These are phyloP conservation scores for Podila minutissima DNA, from an alignment of 192 early-diverging fungal species.

Conservation along the genomic window DNA sequence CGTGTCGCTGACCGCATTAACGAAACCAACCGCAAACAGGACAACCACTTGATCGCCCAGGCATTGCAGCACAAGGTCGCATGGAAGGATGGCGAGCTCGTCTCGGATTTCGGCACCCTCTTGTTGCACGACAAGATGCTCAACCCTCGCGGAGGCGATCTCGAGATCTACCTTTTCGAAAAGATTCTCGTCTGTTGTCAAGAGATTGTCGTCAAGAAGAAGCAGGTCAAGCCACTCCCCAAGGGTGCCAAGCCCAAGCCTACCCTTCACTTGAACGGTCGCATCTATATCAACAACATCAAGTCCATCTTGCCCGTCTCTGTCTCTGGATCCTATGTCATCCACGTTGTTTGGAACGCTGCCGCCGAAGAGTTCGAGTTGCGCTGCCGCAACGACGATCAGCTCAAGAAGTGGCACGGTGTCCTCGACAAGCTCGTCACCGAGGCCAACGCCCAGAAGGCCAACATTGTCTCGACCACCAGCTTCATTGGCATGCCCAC, in stretches of 20 bases:
- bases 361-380: constrained; percentile 85
- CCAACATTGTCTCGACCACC: constrained; percentile 46
- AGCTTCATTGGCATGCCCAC: constrained; percentile 40
- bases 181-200: constrained; percentile 94
- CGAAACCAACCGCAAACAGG: constrained; percentile 89
- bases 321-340: constrained; percentile 55
- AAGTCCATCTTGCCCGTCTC: constrained; percentile 45
- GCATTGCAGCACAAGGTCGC: constrained; percentile 88
- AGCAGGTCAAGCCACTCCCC: constrained; percentile 44
- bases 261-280: constrained; percentile 81
- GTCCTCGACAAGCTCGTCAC: constrained; percentile 79
- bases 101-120: constrained; percentile 81
- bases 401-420: constrained; percentile 88
- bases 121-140: constrained; percentile 88
- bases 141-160: constrained; percentile 84
- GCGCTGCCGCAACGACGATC: constrained; percentile 92
- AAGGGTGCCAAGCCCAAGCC: constrained; percentile 68
- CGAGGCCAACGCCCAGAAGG: constrained; percentile 55
- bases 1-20: constrained; percentile 90
- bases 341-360: constrained; percentile 88
- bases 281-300: constrained; percentile 88
- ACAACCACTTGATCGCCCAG: constrained; percentile 82
- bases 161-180: constrained; percentile 94
- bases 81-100: constrained; percentile 90
- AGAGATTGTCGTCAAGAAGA: constrained; percentile 68